A percentile compares a stretch with the other conserved stretches of the same genome.
Evolutionary conservation across 768 basidiomycete species (phyloP).

Genomic region (Pisolithus tinctorius): DNA sequence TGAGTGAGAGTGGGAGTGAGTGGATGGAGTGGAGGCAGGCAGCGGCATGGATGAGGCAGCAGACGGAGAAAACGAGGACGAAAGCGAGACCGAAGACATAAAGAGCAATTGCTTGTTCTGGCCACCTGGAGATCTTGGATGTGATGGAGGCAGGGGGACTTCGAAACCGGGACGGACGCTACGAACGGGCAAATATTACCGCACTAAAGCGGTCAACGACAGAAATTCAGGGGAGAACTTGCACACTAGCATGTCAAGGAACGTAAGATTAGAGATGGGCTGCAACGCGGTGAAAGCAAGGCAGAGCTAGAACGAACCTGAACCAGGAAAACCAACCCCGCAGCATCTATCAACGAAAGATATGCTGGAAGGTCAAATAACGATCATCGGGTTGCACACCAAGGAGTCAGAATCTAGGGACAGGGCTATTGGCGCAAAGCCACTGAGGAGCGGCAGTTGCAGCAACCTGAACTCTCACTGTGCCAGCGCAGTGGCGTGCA

Average conservation of each 20-base stretch:
- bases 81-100: conserved; percentile 34
- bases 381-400: conserved; percentile 16
- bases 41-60: conserved; percentile 35
- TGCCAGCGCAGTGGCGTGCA: no score
- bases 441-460: no score
- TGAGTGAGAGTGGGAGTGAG: conserved; percentile 27
- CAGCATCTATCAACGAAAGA: conserved; percentile 13
- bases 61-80: conserved; percentile 41
- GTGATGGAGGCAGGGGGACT: conserved; percentile 17
- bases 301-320: conserved; percentile 10
- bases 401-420: no score
- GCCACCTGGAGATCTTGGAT: conserved; percentile 21
- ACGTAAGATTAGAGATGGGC: conserved; percentile 6
- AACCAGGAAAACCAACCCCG: conserved; percentile 17
- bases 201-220: conserved; percentile 16
- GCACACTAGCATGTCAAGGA: conserved; percentile 13
- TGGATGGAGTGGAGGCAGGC: conserved; percentile 29
- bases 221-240: conserved; percentile 2
- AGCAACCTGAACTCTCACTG: no score
- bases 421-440: no score
- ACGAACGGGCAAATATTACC: conserved; percentile 23
- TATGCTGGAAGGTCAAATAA: conserved; percentile 15
- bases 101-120: conserved; percentile 33
- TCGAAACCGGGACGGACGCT: conserved; percentile 20
- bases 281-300: conserved; percentile 22